Evolutionary conservation across 805 yeast species (phyloP).

Genomic region (Candida broadrunensis): DNA sequence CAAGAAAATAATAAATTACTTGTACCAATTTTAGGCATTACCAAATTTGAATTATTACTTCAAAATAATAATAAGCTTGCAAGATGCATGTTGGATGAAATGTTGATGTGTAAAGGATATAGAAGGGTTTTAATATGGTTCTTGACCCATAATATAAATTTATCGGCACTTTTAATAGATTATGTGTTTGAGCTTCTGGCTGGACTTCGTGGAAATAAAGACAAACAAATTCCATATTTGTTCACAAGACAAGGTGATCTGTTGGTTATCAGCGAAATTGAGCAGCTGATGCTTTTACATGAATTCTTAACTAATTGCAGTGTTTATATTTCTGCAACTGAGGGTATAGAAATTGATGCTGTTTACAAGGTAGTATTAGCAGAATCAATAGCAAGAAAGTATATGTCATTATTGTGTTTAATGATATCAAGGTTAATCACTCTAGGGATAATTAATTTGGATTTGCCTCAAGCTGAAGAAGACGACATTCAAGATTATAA

Average conservation of each 20-base stretch:
- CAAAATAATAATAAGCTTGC: constrained; percentile 51
- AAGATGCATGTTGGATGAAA: constrained; percentile 61
- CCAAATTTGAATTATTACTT: constrained; percentile 51
- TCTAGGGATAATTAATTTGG: constrained; percentile 42
- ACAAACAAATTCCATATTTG: constrained; percentile 19
- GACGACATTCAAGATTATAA: constrained; percentile 48
- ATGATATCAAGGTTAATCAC: constrained; percentile 55
- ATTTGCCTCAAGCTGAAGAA: constrained; percentile 19
- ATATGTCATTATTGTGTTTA: constrained; percentile 55
- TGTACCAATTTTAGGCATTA: constrained; percentile 28
- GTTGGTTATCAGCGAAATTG: constrained; percentile 54
- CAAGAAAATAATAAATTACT: constrained; percentile 24
- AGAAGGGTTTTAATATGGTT: constrained; percentile 67
- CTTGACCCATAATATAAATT: constrained; percentile 54
- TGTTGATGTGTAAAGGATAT: constrained; percentile 65
- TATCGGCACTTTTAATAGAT: constrained; percentile 54
- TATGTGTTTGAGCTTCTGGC: constrained; percentile 61
- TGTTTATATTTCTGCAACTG: constrained; percentile 27
- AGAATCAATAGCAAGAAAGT: constrained; percentile 35
- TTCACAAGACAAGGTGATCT: constrained; percentile 57
- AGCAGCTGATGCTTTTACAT: constrained; percentile 64
- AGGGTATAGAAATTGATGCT: constrained; percentile 27
- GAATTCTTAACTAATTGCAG: constrained; percentile 59
- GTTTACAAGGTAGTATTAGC: constrained; percentile 27
- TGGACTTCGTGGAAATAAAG: constrained; percentile 51